Evolutionary conservation across 2,329 filamentous ascomycete genomes (phyloP).

Genomic region (Sarocladiaceae sp.): DNA sequence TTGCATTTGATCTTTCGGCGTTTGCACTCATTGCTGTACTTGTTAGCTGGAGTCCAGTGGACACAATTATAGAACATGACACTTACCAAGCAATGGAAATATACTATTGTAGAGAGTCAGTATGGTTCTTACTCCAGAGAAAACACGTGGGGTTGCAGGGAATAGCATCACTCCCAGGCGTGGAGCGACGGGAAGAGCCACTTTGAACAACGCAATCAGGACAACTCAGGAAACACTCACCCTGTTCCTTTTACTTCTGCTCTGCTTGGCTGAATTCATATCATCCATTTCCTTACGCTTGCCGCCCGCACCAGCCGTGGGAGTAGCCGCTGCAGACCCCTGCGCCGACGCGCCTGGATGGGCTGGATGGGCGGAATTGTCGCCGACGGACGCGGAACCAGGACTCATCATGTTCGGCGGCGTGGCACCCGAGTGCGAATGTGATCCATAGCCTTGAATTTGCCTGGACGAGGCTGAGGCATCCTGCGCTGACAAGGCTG

Average conservation of each 20-base stretch:
- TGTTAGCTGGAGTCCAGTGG: slow-evolving; percentile 3
- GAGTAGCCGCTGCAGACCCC: neutral
- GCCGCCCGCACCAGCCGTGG: neutral
- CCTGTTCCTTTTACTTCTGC: slow-evolving; percentile 57
- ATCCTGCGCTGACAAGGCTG: slow-evolving; percentile 20
- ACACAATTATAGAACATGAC: neutral
- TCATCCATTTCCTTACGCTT: slow-evolving; percentile 39
- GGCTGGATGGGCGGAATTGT: slow-evolving; percentile 42
- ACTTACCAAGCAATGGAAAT: slow-evolving; percentile 59
- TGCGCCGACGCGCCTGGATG: slow-evolving; percentile 16
- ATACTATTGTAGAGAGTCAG: slow-evolving; percentile 34
- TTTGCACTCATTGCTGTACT: slow-evolving; percentile 64
- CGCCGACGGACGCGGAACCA: slow-evolving; percentile 39
- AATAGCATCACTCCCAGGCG: too few relatives aligned
- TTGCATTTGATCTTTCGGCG: slow-evolving; percentile 74
- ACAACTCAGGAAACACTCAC: slow-evolving; percentile 32
- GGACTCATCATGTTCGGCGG: slow-evolving; percentile 26
- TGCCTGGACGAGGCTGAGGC: slow-evolving; percentile 19
- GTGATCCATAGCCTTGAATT: slow-evolving; percentile 28
- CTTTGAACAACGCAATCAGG: too few relatives aligned
- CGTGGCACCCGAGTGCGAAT: slow-evolving; percentile 15
- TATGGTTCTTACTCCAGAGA: neutral
- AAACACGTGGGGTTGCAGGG: slow-evolving; percentile 8
- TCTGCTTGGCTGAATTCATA: slow-evolving; percentile 39
- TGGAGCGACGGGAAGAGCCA: too few relatives aligned